These are phyloP conservation scores for Psilocybe sp. DNA, from an alignment of 768 basidiomycete species.

Conservation along the genomic window DNA sequence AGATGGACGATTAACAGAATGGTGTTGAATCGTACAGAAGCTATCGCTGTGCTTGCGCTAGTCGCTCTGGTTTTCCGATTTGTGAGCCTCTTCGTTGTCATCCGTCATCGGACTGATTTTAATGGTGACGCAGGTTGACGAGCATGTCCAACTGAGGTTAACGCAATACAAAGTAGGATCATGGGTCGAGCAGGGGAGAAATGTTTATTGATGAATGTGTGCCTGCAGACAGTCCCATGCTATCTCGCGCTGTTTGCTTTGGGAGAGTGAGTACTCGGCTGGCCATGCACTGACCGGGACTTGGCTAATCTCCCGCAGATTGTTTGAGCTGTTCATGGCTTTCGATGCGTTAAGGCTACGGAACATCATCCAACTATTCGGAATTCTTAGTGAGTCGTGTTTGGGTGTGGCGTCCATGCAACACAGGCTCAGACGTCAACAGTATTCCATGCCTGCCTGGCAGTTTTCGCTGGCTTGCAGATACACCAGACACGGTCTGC, in stretches of 20 bases:
- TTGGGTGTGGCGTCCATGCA: neutral
- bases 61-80: constrained; percentile 67
- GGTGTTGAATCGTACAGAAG: constrained; percentile 47
- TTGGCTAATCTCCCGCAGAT: constrained; percentile 33
- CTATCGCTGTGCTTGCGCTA: constrained; percentile 70
- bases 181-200: neutral
- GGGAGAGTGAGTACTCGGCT: constrained; percentile 57
- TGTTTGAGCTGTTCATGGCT: constrained; percentile 80
- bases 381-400: constrained; percentile 56
- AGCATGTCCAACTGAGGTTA: constrained; percentile 38
- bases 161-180: constrained; percentile 52
- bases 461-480: constrained; percentile 75
- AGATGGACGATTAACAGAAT: neutral
- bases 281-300: neutral
- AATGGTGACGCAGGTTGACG: constrained; percentile 42
- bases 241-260: constrained; percentile 83
- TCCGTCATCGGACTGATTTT: constrained; percentile 2
- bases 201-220: neutral
- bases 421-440: neutral
- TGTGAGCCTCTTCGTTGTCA: constrained; percentile 33
- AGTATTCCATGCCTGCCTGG: constrained; percentile 76
- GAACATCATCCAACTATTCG: constrained; percentile 76
- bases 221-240: constrained; percentile 68
- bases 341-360: constrained; percentile 79
- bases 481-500: constrained; percentile 71